Conservation (phyloP, 257 asterid genomes). For the Forsythia viridissima region DNA sequence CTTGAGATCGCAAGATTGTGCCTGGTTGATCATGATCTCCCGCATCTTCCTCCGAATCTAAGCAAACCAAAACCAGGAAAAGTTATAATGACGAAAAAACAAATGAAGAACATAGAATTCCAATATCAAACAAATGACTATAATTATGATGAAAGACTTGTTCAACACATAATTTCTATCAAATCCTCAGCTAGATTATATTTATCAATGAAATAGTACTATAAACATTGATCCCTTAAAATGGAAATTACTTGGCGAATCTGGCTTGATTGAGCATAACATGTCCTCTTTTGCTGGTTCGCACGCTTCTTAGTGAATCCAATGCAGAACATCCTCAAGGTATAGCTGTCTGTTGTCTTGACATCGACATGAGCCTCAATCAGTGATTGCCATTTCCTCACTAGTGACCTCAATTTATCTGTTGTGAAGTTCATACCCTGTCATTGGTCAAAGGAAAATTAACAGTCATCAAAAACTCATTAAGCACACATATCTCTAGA, state of each 20-base stretch:
- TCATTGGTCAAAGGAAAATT: background rate
- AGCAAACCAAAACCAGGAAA: background rate
- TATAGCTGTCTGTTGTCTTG: slow-evolving; percentile 61
- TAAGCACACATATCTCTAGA: background rate
- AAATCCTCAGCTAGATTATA: background rate
- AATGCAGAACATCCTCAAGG: slow-evolving; percentile 66
- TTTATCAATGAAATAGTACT: background rate
- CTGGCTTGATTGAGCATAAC: slow-evolving; percentile 71
- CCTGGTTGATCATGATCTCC: slow-evolving; percentile 67
- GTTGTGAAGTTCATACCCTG: slow-evolving; percentile 78
- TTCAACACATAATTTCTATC: background rate
- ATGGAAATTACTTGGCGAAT: slow-evolving; percentile 49
- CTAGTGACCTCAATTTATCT: slow-evolving; percentile 66
- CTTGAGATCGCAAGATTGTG: slow-evolving; percentile 54
- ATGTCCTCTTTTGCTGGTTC: slow-evolving; percentile 70
- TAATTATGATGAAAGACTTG: background rate
- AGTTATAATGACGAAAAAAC: background rate
- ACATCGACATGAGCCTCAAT: slow-evolving; percentile 76
- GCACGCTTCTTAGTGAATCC: slow-evolving; percentile 73
- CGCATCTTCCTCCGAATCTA: slow-evolving; percentile 65
- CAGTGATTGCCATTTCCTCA: slow-evolving; percentile 61
- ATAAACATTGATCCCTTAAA: background rate
- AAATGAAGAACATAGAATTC: background rate
- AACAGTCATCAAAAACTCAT: background rate
- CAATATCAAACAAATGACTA: background rate